Conservation (phyloP, 495 filamentous ascomycete species). For the Aspergillus haitiensis region DNA sequence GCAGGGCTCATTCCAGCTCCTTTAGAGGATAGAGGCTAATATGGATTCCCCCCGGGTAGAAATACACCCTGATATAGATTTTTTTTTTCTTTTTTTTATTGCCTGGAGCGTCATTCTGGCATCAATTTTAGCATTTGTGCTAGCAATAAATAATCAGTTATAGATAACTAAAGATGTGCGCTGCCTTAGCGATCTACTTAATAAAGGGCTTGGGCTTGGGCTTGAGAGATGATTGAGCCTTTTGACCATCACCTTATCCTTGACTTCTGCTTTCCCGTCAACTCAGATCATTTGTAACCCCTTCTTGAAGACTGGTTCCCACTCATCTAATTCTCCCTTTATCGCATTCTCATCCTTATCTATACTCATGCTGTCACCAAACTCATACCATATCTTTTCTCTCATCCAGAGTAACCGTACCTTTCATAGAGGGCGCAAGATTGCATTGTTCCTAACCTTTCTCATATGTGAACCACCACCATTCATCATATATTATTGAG, state of each 20-base stretch:
- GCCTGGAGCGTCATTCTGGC: not conserved
- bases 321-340: not conserved
- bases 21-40: not conserved
- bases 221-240: not conserved
- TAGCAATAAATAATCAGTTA: not conserved
- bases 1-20: conserved; percentile 2
- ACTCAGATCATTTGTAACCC: not conserved
- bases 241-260: not conserved
- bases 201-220: too few relatives aligned
- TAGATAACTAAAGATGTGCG: too few relatives aligned
- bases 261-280: not conserved
- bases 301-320: not conserved
- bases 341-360: not conserved
- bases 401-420: not conserved
- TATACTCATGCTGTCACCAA: not conserved
- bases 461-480: too few relatives aligned
- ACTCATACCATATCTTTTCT: not conserved
- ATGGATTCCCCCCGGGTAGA: not conserved
- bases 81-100: not conserved
- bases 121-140: not conserved
- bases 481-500: too few relatives aligned
- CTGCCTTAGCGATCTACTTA: too few relatives aligned
- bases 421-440: not conserved
- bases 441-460: too few relatives aligned
- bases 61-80: not conserved